These are phyloP conservation scores for Erythrophleum ivorense DNA, from an alignment of 331 rosid species.

Conservation along the genomic window DNA sequence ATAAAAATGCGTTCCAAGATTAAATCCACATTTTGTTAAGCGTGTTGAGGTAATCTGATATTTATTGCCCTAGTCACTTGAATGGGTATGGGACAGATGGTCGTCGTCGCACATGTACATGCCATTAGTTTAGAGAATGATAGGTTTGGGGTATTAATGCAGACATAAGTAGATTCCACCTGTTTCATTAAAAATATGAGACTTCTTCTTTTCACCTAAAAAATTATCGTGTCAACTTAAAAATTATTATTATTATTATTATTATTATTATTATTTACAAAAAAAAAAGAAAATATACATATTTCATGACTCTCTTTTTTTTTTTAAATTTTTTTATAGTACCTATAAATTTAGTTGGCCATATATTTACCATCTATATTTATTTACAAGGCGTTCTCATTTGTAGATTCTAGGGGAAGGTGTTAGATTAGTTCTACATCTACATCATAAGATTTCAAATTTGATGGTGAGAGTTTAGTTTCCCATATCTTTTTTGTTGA, in stretches of 20 bases:
- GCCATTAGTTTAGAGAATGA: slow-evolving; percentile 38
- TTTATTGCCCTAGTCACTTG: slow-evolving; percentile 2
- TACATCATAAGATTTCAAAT: too few relatives aligned
- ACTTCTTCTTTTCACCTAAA: too few relatives aligned
- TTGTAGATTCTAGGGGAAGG: too few relatives aligned
- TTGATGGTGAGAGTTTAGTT: not conserved
- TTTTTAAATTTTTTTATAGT: too few relatives aligned
- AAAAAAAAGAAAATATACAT: not conserved
- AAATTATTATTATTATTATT: too few relatives aligned
- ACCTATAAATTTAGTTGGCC: not conserved
- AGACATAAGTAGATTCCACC: slow-evolving; percentile 38
- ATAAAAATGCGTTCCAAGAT: slow-evolving; percentile 18
- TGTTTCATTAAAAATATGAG: slow-evolving; percentile 6
- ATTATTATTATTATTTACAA: too few relatives aligned
- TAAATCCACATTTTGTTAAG: slow-evolving; percentile 26
- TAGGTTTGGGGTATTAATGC: slow-evolving; percentile 41
- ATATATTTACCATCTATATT: not conserved
- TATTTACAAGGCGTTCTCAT: too few relatives aligned
- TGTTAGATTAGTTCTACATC: too few relatives aligned
- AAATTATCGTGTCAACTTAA: too few relatives aligned
- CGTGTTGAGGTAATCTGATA: slow-evolving; percentile 27
- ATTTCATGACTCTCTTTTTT: not conserved
- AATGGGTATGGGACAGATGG: slow-evolving; percentile 29
- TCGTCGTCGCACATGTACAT: slow-evolving; percentile 25
- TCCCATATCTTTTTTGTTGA: not conserved